phyloP scores from a whole-genome alignment of 2,329 filamentous ascomycete species.

The Trichoderma sp. region DNA sequence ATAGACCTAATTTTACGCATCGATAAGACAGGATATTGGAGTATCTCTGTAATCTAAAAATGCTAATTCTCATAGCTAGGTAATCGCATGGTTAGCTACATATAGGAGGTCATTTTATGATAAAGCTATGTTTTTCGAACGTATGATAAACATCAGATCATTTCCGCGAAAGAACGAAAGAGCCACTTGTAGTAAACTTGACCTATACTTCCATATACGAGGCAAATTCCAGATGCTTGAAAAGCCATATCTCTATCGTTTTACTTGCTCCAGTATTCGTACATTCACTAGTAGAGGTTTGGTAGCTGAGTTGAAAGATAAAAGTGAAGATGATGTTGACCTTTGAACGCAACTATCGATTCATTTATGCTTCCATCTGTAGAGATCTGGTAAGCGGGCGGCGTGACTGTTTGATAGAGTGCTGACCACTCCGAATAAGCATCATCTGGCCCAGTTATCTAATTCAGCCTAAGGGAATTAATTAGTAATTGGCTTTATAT shows the following conservation, averaged over 20 bases:
- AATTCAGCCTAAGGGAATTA: not conserved
- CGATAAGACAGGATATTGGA: no score
- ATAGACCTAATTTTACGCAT: no score
- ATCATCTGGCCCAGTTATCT: not conserved
- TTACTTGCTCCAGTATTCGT: no score
- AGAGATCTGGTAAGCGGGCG: not conserved
- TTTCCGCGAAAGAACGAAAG: no score
- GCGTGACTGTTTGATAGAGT: not conserved
- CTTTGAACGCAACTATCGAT: not conserved
- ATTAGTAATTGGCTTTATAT: not conserved
- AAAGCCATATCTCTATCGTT: not conserved
- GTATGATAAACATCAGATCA: no score
- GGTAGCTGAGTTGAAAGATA: not conserved
- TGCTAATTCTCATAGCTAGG: not conserved
- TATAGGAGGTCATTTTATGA: no score
- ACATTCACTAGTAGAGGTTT: not conserved
- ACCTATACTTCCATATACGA: no score
- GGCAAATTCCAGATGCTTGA: no score
- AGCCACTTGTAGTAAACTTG: no score
- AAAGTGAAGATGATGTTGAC: not conserved
- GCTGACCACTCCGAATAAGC: not conserved
- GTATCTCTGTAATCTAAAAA: not conserved
- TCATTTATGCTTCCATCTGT: not conserved
- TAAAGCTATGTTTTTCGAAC: no score
- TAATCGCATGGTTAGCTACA: not conserved